Evolutionary conservation across 371 early-diverging fungal genomes (phyloP).

Genomic region (Umbelopsis sp.): DNA sequence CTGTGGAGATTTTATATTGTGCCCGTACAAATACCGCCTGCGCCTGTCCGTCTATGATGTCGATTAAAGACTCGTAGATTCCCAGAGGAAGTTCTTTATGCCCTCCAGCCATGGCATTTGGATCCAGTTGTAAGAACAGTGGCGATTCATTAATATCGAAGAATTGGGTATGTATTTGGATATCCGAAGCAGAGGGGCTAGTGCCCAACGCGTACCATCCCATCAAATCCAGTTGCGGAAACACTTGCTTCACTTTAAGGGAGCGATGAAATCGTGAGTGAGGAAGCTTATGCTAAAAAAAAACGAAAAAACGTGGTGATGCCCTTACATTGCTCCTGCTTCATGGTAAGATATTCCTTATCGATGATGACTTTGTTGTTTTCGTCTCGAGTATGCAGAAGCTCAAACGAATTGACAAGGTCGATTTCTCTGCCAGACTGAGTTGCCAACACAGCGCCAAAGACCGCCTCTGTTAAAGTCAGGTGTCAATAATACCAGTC

Average conservation of each 20-base stretch:
- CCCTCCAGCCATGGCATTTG: slow-evolving; percentile 46
- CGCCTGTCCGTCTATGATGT: slow-evolving; percentile 59
- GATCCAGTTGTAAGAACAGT: slow-evolving; percentile 78
- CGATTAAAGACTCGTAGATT: slow-evolving; percentile 83
- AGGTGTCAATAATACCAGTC: neutral
- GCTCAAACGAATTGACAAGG: slow-evolving; percentile 83
- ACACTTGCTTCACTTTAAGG: slow-evolving; percentile 77
- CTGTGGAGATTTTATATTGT: slow-evolving; percentile 78
- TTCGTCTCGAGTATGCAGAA: slow-evolving; percentile 51
- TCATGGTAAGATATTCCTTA: slow-evolving; percentile 64
- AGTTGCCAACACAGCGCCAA: slow-evolving; percentile 84
- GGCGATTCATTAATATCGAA: slow-evolving; percentile 76
- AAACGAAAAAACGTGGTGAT: neutral
- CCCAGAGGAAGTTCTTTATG: slow-evolving; percentile 71
- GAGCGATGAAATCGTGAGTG: too few species aligned
- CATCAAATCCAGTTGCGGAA: slow-evolving; percentile 80
- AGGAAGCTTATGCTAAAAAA: too few species aligned
- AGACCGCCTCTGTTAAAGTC: slow-evolving; percentile 40
- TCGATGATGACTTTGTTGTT: slow-evolving; percentile 57
- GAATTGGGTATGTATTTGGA: slow-evolving; percentile 72
- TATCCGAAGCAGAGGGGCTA: slow-evolving; percentile 61
- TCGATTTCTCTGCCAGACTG: slow-evolving; percentile 84
- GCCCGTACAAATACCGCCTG: slow-evolving; percentile 70
- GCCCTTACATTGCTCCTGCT: slow-evolving; percentile 77
- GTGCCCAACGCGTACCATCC: slow-evolving; percentile 85